Evolutionary conservation across 352 stramenopile genomes (phyloP).

Genomic region (Phytophthora sojae): DNA sequence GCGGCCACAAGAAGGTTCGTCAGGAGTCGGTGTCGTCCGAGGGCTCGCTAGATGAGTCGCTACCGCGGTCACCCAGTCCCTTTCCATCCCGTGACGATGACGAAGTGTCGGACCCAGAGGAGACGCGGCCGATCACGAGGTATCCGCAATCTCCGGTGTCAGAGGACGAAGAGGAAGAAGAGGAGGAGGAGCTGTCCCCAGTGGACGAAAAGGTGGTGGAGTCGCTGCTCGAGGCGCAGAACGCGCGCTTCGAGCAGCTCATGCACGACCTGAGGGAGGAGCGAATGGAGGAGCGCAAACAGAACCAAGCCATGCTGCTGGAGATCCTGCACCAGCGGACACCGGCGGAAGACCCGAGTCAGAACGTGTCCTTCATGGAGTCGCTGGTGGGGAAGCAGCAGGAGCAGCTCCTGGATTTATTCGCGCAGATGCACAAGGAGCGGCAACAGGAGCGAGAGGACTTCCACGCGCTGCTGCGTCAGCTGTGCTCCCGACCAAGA

Average conservation of each 20-base stretch:
- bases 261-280: conserved; percentile 43
- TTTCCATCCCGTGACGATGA: conserved; percentile 20
- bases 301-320: conserved; percentile 46
- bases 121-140: not conserved
- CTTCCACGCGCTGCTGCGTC: conserved; percentile 38
- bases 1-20: conserved; percentile 24
- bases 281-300: conserved; percentile 41
- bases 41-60: conserved; percentile 18
- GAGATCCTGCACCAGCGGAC: conserved; percentile 41
- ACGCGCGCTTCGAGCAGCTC: conserved; percentile 42
- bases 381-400: conserved; percentile 43
- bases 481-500: conserved; percentile 24
- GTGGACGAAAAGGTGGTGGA: conserved; percentile 41
- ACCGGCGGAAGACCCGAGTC: conserved; percentile 24
- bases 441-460: conserved; percentile 46
- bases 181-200: conserved; percentile 18
- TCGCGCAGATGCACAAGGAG: conserved; percentile 46
- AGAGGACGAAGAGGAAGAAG: conserved; percentile 20
- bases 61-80: conserved; percentile 22
- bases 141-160: conserved; percentile 6
- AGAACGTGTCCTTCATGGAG: conserved; percentile 37
- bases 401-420: conserved; percentile 49
- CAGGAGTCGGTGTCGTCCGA: conserved; percentile 41
- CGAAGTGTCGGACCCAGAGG: conserved; percentile 33
- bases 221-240: conserved; percentile 39